phyloP scores from a whole-genome alignment of 768 basidiomycete species.

The Strobilomyces confusus region DNA sequence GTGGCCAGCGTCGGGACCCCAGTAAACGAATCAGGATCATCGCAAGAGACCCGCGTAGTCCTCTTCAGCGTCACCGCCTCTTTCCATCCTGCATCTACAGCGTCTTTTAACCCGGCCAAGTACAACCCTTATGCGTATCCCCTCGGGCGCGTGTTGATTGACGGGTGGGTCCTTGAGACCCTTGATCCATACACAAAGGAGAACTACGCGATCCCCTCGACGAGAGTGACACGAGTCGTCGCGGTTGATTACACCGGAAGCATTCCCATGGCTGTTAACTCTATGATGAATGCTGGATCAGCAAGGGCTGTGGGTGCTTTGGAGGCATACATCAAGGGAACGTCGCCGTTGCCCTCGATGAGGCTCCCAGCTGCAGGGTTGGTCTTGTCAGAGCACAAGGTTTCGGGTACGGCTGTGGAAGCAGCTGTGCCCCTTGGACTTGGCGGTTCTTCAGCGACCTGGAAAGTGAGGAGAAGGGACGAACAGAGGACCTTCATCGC shows the following conservation, averaged over 20 bases:
- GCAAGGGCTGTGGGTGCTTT: constrained; percentile 69
- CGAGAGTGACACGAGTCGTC: constrained; percentile 78
- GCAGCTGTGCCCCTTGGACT: constrained; percentile 22
- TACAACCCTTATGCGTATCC: constrained; percentile 76
- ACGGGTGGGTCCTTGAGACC: constrained; percentile 96
- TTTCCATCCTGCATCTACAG: constrained; percentile 60
- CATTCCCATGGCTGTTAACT: constrained; percentile 80
- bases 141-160: constrained; percentile 77
- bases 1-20: constrained; percentile 30
- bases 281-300: constrained; percentile 76
- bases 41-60: constrained; percentile 49
- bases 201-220: constrained; percentile 92
- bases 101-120: constrained; percentile 55
- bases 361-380: constrained; percentile 65
- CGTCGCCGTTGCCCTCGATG: constrained; percentile 61
- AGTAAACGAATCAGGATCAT: constrained; percentile 28
- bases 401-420: constrained; percentile 33
- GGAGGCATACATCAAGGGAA: constrained; percentile 67
- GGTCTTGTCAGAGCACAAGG: constrained; percentile 50
- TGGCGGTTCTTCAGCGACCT: constrained; percentile 33
- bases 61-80: constrained; percentile 85
- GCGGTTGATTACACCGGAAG: constrained; percentile 86
- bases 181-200: constrained; percentile 93
- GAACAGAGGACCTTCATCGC: constrained; percentile 53
- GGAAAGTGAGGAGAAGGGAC: constrained; percentile 62